Evolutionary conservation across 176 grass and related monocot species (phyloP).

Genomic region (Aegilops speltoides): DNA sequence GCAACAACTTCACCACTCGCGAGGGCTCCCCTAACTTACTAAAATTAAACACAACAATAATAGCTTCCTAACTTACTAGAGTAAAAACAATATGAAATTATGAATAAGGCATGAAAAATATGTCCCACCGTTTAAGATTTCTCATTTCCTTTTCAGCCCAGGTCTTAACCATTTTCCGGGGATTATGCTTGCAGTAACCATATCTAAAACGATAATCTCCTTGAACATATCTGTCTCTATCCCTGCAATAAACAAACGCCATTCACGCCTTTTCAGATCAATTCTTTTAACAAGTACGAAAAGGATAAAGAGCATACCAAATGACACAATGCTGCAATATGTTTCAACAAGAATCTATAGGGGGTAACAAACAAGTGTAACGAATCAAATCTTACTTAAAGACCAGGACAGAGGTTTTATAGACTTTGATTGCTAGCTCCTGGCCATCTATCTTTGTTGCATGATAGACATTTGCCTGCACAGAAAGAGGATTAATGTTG

Average conservation of each 20-base stretch:
- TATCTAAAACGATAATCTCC: constrained; percentile 98
- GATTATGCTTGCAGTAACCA: constrained; percentile 99
- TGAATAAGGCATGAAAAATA: constrained; percentile 1
- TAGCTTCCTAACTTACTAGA: neutral
- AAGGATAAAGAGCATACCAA: too few species aligned
- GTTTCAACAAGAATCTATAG: too few species aligned
- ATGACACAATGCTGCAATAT: too few species aligned
- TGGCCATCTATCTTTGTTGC: constrained; percentile 81
- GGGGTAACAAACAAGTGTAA: neutral
- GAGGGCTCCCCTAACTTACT: neutral
- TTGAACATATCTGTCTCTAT: constrained; percentile 96
- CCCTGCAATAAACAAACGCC: constrained; percentile 46
- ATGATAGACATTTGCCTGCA: constrained; percentile 99
- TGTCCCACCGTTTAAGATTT: constrained; percentile 71
- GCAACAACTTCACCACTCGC: too few species aligned
- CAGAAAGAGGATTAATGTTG: neutral
- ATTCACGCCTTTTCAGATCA: too few species aligned
- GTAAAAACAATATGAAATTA: neutral
- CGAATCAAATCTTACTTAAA: constrained; percentile 73
- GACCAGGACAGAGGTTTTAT: constrained; percentile 98
- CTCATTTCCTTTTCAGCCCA: constrained; percentile 98
- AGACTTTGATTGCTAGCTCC: constrained; percentile 94
- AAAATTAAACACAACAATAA: neutral
- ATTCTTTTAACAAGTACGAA: too few species aligned
- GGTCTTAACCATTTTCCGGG: constrained; percentile 99